A percentile compares a stretch with the other conserved stretches of the same genome.
These are phyloP conservation scores for Oryza brachyantha DNA, from an alignment of 176 grass and related monocot species.

Conservation along the genomic window DNA sequence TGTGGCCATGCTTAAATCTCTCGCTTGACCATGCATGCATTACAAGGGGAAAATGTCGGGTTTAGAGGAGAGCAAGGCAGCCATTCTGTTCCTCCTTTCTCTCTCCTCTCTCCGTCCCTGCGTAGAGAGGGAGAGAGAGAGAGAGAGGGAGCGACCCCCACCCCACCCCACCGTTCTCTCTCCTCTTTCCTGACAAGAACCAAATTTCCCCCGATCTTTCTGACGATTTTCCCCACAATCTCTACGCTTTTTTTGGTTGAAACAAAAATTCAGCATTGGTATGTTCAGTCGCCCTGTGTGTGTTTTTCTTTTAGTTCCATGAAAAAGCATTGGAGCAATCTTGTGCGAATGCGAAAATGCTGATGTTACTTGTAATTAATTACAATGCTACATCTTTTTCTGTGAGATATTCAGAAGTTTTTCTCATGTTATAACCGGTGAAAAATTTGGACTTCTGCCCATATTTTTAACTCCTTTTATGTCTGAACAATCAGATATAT, in stretches of 20 bases:
- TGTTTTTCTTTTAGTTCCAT: not conserved
- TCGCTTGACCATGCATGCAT: constrained; percentile 7
- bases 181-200: constrained; percentile 33
- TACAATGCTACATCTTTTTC: not conserved
- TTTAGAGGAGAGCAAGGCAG: constrained; percentile 37
- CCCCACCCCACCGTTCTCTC: too few species aligned
- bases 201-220: not conserved
- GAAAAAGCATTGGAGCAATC: not conserved
- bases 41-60: constrained; percentile 20
- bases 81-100: constrained; percentile 46
- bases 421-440: not conserved
- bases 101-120: constrained; percentile 51
- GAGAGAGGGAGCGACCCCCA: not conserved
- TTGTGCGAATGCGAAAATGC: not conserved
- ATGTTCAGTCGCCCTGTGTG: not conserved
- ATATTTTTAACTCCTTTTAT: not conserved
- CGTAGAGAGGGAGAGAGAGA: constrained; percentile 42
- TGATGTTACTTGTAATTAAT: not conserved
- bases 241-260: not conserved
- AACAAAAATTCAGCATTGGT: not conserved
- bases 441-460: not conserved
- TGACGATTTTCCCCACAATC: not conserved
- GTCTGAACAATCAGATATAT: not conserved
- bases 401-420: not conserved
- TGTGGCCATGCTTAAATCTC: constrained; percentile 34